phyloP scores from a whole-genome alignment of 371 early-diverging fungal genomes.

The Apophysomyces ossiformis region DNA sequence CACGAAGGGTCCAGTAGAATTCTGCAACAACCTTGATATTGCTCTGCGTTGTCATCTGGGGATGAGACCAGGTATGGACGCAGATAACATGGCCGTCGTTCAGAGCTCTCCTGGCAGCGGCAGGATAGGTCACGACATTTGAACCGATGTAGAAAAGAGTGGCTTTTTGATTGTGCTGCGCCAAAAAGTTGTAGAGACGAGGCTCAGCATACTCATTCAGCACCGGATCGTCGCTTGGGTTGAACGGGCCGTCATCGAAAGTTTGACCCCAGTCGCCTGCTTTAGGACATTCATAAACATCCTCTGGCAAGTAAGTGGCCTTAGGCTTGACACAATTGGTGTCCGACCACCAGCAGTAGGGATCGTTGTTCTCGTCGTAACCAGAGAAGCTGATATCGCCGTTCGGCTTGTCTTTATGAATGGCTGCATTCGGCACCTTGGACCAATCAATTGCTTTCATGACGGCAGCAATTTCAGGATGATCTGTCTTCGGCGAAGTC shows the following conservation, averaged over 20 bases:
- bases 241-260: conserved; percentile 55
- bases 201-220: conserved; percentile 43
- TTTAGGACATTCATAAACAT: conserved; percentile 49
- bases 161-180: conserved; percentile 34
- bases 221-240: conserved; percentile 27
- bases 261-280: conserved; percentile 57
- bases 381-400: conserved; percentile 23
- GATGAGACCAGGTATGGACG: conserved; percentile 52
- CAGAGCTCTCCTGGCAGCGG: conserved; percentile 25
- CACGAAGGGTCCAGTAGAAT: conserved; percentile 39
- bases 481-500: conserved; percentile 32
- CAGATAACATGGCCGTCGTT: conserved; percentile 30
- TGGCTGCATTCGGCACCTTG: conserved; percentile 48
- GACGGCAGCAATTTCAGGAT: conserved; percentile 43
- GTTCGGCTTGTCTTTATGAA: conserved; percentile 23
- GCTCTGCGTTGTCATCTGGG: conserved; percentile 38
- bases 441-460: conserved; percentile 50
- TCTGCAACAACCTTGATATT: conserved; percentile 52
- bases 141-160: conserved; percentile 33
- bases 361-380: conserved; percentile 39
- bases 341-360: conserved; percentile 56
- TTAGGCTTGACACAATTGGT: conserved; percentile 51
- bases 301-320: conserved; percentile 41
- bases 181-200: conserved; percentile 54
- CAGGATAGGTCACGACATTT: conserved; percentile 25